Evolutionary conservation across 768 basidiomycete species (phyloP), one percentile per base, ranked within the genome.

Genomic region (Pisolithus microcarpus): DNA sequence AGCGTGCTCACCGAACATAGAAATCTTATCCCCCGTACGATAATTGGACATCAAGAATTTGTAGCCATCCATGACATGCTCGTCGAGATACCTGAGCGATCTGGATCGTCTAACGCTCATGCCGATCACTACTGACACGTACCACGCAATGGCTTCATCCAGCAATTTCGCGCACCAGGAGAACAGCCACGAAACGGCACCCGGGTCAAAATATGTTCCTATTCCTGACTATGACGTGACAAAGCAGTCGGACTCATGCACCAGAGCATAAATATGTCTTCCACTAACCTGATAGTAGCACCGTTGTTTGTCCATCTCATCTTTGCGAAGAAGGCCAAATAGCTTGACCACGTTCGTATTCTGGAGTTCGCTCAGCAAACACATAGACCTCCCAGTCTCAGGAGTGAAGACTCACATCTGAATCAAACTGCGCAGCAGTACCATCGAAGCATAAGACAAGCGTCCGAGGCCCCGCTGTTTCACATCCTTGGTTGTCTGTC

Each of bases 31-130:
- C 1, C 87, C 89, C 0, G 67, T 58, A n/a, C 69, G 72, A 61
- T 84, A 88, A 58, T 85, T 89, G 54, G 84, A 75, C 88, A 91
- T 89, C 48, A 91, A 67, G 64, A 83, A 91, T 54, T 69, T 71
- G 65, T 91, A 91, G 0, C 89, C 89, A 8, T 77, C 82, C 67
- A 81, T 77, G 21, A 89, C 82, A 65, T 89, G 87, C 1, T 61
- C 75, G 49, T 81, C 80, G 38, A 89, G 70, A 58, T 84, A 88
- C 80, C 84, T 85, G 43, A 37, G 11, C 5, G 34, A 38, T 43
- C 13, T 13, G 44, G 48, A 19, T 19, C 38, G 31, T 23, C 13
- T 7, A 44, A 7, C 15, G 16, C 0, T 2, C 30, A 19, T 15
- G 38, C 15, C 13, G 37, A 43, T 4, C 30, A 18, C 11, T 13